Base-by-base conservation (phyloP, 192 early-diverging fungal species). In the Chytriomyces sp. region DNA sequence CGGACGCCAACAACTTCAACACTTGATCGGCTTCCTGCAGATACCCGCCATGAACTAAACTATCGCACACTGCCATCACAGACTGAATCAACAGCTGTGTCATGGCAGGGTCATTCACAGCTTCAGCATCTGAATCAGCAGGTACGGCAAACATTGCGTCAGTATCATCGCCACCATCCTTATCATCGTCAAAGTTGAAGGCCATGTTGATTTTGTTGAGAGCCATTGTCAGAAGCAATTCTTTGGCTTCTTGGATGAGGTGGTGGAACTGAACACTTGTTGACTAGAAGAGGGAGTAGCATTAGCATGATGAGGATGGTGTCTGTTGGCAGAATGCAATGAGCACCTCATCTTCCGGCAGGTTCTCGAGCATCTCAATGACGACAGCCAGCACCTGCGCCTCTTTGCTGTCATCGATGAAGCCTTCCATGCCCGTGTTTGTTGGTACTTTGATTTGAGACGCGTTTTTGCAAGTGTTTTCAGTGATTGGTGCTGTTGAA, bases 191-290 rank as follows among this genome's bases (percentile, higher is more conserved):
- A 57, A 57, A 57, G 8, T 26, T 57, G 45, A 71, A 71, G 8
- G 69, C 47, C 24, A 44, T 71, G 69, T 71, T 71, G 69, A 71
- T 53, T 24, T 59, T 71, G 26, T 60, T 71, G 69, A 71, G 69
- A 0, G 69, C 69, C 57, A 71, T 71, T 1, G 69, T 71, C 10
- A 50, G 26, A 26, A 71, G 50, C 23, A 71, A 20, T 26, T 71
- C 69, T 45, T 71, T 53, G 18, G 69, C 69, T 8, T 20, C 57
- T 50, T 53, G 24, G 26, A 71, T 20, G 13, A 71, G 66, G 43
- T 45, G 13, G 18, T 64, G 63, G n/a, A 64, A 26, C 26, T 28
- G 53, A 13, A n/a, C 16, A 5, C 16, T 20, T n/a, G 13, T 13
- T 18, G 26, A 26, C n/a, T 13, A 64, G 28, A 20, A n/a, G 18